These are phyloP conservation scores for Aegle marmelos DNA, from an alignment of 345 rosid genomes.

Conservation along the genomic window DNA sequence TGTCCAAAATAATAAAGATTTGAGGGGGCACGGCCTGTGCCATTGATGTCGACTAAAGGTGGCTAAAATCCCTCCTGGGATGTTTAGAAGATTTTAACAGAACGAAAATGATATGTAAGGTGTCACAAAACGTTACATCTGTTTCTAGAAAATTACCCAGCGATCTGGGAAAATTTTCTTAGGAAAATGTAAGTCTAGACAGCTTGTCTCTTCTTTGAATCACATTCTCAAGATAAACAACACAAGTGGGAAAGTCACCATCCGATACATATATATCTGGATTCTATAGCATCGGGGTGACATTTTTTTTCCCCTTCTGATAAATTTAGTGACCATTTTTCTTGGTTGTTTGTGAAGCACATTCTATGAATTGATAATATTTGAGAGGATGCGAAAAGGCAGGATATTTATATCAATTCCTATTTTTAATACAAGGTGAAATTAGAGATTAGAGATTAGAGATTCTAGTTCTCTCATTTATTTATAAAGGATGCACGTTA, in stretches of 20 bases:
- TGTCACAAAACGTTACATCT: background rate
- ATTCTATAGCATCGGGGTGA: background rate
- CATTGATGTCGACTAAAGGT: background rate
- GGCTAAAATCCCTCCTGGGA: background rate
- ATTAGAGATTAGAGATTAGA: too few species aligned
- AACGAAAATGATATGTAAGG: background rate
- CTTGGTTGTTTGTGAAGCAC: background rate
- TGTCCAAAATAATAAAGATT: background rate
- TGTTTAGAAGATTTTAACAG: background rate
- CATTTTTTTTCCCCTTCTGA: background rate
- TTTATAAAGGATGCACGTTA: too few species aligned
- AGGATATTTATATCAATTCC: background rate
- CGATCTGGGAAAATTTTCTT: background rate
- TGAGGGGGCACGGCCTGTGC: background rate
- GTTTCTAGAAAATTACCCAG: background rate
- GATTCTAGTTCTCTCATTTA: too few species aligned
- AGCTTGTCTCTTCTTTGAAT: background rate
- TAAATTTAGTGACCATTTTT: background rate
- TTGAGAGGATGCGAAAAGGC: background rate
- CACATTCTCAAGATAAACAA: background rate
- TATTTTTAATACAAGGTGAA: too few species aligned
- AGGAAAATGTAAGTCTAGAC: background rate
- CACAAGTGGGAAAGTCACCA: background rate
- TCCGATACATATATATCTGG: background rate
- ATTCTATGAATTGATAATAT: background rate